Base-by-base conservation (phyloP, 2,329 filamentous ascomycete genomes). In the Paradendryphiella salina region DNA sequence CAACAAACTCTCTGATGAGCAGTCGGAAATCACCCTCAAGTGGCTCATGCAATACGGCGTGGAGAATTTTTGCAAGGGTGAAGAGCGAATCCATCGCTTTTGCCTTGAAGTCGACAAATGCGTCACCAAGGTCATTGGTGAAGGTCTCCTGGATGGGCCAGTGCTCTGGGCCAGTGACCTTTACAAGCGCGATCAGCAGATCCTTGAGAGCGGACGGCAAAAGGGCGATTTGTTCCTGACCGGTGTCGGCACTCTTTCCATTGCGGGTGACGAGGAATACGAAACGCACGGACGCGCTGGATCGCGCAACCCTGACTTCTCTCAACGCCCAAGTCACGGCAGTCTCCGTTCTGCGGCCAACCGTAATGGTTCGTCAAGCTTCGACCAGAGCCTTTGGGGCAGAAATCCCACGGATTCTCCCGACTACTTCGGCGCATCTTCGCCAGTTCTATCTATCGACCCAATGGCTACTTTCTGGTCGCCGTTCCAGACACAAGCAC, bases 1-100 rank as follows among this genome's bases (percentile, higher is more conserved):
- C 0, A 96, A 95, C 72, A 99, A 99, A 72, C 81, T 99, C 10
- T 92, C 90, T n/a, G 93, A 97, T 67, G 90, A 96, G 47, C 94
- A 97, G 71, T 87, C 92, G 0, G 90, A 95, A 43, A 85, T 91
- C 59, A 96, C 91, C 0, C 78, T 82, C 15, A 84, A 85, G 48
- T 99, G 93, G 90, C 79, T 97, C 45, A 85, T 88, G 40, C 85
- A 88, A 60, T 87, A 86, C 57, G 85, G 85, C 11, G 87, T 97
- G 26, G 90, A 95, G 70, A 96, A 96, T 66, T 93, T 97, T 61
- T 99, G 94, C 74, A 87, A 86, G 61, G 94, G 93, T 5, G 94
- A 99, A 70, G 94, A 99, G 74, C 80, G 94, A 42, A 93, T 99
- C 29, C 94, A 97, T 70, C 85, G 92, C 9, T 94, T 99, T 72